These are phyloP conservation scores for Dryas alaskensis DNA, from an alignment of 306 rosid species.

Conservation along the genomic window DNA sequence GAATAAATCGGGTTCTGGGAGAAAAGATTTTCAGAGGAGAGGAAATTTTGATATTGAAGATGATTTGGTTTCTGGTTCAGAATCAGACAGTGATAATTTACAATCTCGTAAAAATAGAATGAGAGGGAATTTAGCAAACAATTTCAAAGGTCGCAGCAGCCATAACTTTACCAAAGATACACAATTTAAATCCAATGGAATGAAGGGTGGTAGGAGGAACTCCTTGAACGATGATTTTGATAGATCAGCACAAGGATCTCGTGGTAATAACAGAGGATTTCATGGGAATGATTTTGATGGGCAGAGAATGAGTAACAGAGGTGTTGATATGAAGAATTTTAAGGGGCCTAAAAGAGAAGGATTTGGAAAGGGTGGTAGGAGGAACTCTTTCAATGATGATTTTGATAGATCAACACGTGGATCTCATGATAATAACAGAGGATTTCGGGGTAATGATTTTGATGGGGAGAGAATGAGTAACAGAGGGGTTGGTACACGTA, in stretches of 20 bases:
- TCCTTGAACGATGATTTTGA: constrained; percentile 46
- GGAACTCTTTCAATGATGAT: background rate
- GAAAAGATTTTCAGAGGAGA: constrained; percentile 38
- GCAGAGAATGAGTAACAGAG: constrained; percentile 41
- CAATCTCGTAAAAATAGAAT: constrained; percentile 16
- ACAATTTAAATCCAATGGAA: constrained; percentile 39
- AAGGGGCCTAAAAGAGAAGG: constrained; percentile 31
- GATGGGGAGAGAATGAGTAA: constrained; percentile 35
- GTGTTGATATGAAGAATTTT: constrained; percentile 20
- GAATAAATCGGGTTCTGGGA: constrained; percentile 32
- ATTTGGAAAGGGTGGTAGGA: constrained; percentile 28
- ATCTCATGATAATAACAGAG: constrained; percentile 17
- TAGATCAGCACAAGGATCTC: constrained; percentile 38
- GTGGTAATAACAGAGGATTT: constrained; percentile 37
- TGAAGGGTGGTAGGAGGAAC: constrained; percentile 40
- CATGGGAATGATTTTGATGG: constrained; percentile 29
- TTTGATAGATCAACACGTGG: constrained; percentile 11
- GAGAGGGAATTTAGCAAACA: constrained; percentile 23
- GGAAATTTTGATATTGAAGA: constrained; percentile 27
- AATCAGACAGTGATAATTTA: constrained; percentile 27
- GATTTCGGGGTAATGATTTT: background rate
- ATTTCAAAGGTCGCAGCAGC: constrained; percentile 19
- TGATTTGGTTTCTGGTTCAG: constrained; percentile 33
- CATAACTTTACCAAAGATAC: constrained; percentile 28
- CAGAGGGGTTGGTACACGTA: constrained; percentile 26